A percentile compares a stretch with the other conserved stretches of the same genome.
Evolutionary conservation across 352 stramenopile genomes (phyloP).

Genomic region (Phytophthora aleatoria): DNA sequence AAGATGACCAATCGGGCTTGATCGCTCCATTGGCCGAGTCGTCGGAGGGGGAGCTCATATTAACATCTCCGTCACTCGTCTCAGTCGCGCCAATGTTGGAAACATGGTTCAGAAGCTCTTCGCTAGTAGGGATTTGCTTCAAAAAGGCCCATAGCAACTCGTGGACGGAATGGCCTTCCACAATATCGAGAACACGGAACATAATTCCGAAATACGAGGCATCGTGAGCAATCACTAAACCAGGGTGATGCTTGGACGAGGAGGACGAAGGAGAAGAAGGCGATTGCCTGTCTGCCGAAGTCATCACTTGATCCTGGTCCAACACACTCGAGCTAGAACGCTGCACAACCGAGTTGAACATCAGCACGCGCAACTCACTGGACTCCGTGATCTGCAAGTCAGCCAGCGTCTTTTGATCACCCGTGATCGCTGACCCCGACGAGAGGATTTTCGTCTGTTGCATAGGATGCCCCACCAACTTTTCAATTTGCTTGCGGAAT

Average conservation of each 20-base stretch:
- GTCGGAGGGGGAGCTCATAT: constrained; percentile 42
- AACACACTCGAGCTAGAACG: constrained; percentile 39
- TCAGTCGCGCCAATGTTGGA: constrained; percentile 52
- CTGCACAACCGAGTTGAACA: constrained; percentile 86
- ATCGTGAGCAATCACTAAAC: constrained; percentile 67
- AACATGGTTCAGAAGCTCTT: constrained; percentile 65
- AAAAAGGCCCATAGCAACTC: constrained; percentile 80
- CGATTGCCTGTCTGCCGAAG: constrained; percentile 20
- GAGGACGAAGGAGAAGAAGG: constrained; percentile 17
- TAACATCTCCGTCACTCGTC: constrained; percentile 42
- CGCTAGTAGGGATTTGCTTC: constrained; percentile 83
- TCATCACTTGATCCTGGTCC: constrained; percentile 50
- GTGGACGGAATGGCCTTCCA: constrained; percentile 64
- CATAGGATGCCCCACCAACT: constrained; percentile 67
- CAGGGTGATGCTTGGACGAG: constrained; percentile 51
- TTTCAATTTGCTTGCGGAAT: constrained; percentile 80
- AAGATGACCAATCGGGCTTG: constrained; percentile 62
- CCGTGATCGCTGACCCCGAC: constrained; percentile 64
- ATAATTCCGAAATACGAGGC: constrained; percentile 82
- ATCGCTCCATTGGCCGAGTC: constrained; percentile 24
- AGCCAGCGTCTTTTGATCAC: constrained; percentile 80
- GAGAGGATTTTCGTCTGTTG: constrained; percentile 86
- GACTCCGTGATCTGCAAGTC: constrained; percentile 81
- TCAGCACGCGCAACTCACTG: constrained; percentile 75
- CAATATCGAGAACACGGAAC: constrained; percentile 80